phyloP scores from a whole-genome alignment of 768 basidiomycete genomes.

The Boletus fagicola region DNA sequence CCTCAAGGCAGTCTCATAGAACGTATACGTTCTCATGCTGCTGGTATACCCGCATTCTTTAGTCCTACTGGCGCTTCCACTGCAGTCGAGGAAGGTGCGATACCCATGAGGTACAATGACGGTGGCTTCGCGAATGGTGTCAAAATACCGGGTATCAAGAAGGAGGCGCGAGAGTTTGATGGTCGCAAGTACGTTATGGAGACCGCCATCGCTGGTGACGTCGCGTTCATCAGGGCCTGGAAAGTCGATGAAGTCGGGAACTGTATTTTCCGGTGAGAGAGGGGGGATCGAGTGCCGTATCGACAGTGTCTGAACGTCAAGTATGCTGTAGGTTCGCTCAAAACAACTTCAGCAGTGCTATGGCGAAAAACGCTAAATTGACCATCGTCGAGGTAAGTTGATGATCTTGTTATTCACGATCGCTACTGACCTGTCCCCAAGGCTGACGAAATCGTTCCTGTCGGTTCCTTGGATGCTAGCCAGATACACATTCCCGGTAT shows the following conservation, averaged over 20 bases:
- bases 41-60: constrained; percentile 91
- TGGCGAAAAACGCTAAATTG: constrained; percentile 86
- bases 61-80: constrained; percentile 89
- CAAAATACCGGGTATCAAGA: constrained; percentile 67
- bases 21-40: constrained; percentile 83
- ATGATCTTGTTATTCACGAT: constrained; percentile 4
- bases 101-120: constrained; percentile 75
- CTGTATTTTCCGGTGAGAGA: constrained; percentile 74
- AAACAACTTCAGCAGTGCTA: constrained; percentile 82
- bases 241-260: constrained; percentile 92
- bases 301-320: not conserved
- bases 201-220: constrained; percentile 72
- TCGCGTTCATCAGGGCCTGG: constrained; percentile 88
- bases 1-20: constrained; percentile 92
- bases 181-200: constrained; percentile 84
- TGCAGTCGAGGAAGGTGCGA: constrained; percentile 74
- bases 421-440: constrained; percentile 26
- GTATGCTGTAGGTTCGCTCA: constrained; percentile 62
- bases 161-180: constrained; percentile 73
- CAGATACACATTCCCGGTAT: constrained; percentile 81
- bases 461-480: constrained; percentile 77
- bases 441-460: constrained; percentile 89
- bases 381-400: constrained; percentile 82
- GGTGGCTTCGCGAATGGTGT: constrained; percentile 73
- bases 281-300: not conserved